Base-by-base conservation (phyloP, 208 protist genomes). In the Trypanosoma mega region DNA sequence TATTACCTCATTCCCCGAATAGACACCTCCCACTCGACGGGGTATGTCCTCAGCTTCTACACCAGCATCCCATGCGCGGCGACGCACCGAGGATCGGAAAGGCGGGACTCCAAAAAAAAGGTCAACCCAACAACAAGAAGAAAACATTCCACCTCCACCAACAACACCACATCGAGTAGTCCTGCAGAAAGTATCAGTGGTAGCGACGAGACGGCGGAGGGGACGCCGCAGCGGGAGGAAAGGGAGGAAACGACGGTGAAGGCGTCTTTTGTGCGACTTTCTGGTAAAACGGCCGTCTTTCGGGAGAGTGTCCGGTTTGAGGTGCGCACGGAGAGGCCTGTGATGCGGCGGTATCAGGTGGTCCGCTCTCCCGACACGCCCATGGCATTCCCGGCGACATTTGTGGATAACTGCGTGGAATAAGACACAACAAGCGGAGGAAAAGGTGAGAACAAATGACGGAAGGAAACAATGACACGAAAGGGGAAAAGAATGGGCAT, bases 1-100 rank as follows among this genome's bases (percentile, higher is more conserved):
- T 56, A 65, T 26, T 65, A 65, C 27, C 3, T 65, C 20, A 65
- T 65, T 47, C 59, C 59, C 2, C 59, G 59, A 30, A 47, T n/a
- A n/a, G n/a, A 16, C 14, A 34, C 56, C 11, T 50, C 43, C 14
- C 20, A 1, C 2, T 34, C 1, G 33, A 23, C 11, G 20, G 1
- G n/a, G 3, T 62, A 51, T 48, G 56, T 62, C 14, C 33, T 62
- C 31, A 47, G 45, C 24, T 47, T 62, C 31, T 62, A 49, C 31
- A 62, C 56, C 7, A 62, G 56, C 27, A 0, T 50, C 11, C 51
- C 51, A 2, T 57, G 56, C 37, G 20, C n/a, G 11, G 31, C 18
- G 11, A 26, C 50, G 31, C 20, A n/a, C 0, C 34, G 36, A 1
- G 24, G 34, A 1, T 20, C 14, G 21, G 0, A 26, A 24, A 3